Base-by-base conservation (phyloP, 1,284 basidiomycete genomes). In the Apiotrichum sp. region DNA sequence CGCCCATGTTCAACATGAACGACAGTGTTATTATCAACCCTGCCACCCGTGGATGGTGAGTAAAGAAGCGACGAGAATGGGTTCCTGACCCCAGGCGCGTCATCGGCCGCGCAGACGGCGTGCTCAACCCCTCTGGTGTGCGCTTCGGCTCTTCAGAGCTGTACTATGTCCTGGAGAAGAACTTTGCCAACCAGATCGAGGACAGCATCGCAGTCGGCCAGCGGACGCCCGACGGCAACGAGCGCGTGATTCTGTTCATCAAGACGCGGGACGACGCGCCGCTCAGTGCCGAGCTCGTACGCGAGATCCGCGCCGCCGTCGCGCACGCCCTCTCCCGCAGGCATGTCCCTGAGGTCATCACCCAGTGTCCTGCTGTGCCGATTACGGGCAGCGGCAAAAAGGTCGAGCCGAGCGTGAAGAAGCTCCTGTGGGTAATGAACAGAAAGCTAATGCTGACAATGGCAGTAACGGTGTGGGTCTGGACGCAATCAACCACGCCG, bases 131-230 rank as follows among this genome's bases (percentile, higher is more conserved):
- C 6, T 61, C 41, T 9, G 65, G 65, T 7, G 65, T 66, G 34
- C 63, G 65, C 14, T 65, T 66, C 49, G 65, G 65, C 43, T 58
- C 56, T 2, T 52, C 57, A 4, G 65, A 66, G 58, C 52, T 66
- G 4, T 66, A 66, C 57, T 60, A 63, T 46, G 60, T 66, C 31
- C 46, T 66, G 29, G 65, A 66, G 47, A 56, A 63, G 48, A 49
- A 61, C 40, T 62, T 62, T 58, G 62, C 62, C 45, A 42, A 44
- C 13, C 68, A 67, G 39, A 61, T 72, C 13, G 65, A 64, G 39
- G 70, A 72, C 53, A 65, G 61, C 40, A 64, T 72, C 32, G 70
- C 69, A 6, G 69, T 72, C 2, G 69, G 70, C 8, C 70, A 65
- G 50, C 58, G 56, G 44, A 43, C 45, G 14, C 55, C 56, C 1